Conservation (phyloP, 1,139 yeast species). For the Candida mesenterica region DNA sequence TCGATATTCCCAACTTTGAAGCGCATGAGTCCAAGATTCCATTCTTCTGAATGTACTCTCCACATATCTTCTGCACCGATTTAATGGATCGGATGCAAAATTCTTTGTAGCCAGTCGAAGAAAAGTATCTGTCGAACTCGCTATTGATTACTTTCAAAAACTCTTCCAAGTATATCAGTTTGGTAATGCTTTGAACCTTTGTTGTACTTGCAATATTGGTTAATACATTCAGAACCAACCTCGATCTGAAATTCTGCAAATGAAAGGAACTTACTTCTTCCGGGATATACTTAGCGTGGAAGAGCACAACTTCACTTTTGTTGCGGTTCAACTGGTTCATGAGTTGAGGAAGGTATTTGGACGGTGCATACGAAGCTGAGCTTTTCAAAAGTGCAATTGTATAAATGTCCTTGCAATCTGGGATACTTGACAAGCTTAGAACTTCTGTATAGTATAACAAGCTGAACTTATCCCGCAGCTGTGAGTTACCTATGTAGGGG, state of each 20-base stretch:
- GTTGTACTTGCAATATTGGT: slow-evolving; percentile 19
- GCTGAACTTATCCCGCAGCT: slow-evolving; percentile 36
- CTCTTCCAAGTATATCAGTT: slow-evolving; percentile 19
- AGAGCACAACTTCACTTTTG: slow-evolving; percentile 18
- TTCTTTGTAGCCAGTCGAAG: slow-evolving; percentile 26
- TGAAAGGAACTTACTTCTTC: slow-evolving; percentile 21
- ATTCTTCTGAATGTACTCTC: slow-evolving; percentile 16
- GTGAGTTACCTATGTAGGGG: slow-evolving; percentile 41
- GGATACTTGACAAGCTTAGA: slow-evolving; percentile 21
- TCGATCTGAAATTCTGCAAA: slow-evolving; percentile 20
- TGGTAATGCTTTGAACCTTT: slow-evolving; percentile 15
- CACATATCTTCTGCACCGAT: slow-evolving; percentile 23
- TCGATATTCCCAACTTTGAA: slow-evolving; percentile 32
- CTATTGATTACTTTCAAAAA: slow-evolving; percentile 25
- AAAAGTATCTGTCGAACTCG: slow-evolving; percentile 28
- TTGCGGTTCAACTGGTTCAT: slow-evolving; percentile 22
- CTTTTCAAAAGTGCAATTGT: slow-evolving; percentile 22
- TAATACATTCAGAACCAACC: slow-evolving; percentile 21
- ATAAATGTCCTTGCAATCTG: slow-evolving; percentile 24
- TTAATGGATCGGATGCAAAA: slow-evolving; percentile 30
- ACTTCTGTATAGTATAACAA: slow-evolving; percentile 30
- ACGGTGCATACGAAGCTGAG: slow-evolving; percentile 26
- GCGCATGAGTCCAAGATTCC: slow-evolving; percentile 21
- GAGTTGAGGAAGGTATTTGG: slow-evolving; percentile 24
- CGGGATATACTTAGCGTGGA: slow-evolving; percentile 17